A percentile compares a stretch with the other conserved stretches of the same genome.
Conservation (phyloP, 495 filamentous ascomycete genomes). For the Alectoria sarmentosa region DNA sequence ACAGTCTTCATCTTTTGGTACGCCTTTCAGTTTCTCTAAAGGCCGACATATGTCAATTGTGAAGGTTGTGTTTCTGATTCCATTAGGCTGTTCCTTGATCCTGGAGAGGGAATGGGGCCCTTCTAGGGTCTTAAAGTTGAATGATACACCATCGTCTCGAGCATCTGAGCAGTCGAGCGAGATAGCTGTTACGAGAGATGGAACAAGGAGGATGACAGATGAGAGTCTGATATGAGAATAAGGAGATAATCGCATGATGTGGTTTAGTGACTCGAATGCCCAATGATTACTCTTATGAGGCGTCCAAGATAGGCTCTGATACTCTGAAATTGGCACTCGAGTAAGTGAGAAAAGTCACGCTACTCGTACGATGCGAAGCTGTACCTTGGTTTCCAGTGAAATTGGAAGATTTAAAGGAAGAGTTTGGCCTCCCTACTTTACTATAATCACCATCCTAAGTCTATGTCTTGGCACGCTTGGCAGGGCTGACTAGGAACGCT, state of each 20-base stretch:
- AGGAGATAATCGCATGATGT: conserved; percentile 27
- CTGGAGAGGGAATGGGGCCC: conserved; percentile 72
- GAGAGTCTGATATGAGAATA: conserved; percentile 30
- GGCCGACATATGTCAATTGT: conserved; percentile 76
- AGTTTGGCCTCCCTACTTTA: not conserved
- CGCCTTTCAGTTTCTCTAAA: conserved; percentile 48
- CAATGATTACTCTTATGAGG: not conserved
- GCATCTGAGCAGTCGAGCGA: conserved; percentile 60
- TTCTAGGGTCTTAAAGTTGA: conserved; percentile 57
- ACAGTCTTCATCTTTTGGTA: conserved; percentile 47
- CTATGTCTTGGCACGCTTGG: no score
- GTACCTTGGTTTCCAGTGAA: not conserved
- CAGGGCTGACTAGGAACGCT: conserved; percentile 7
- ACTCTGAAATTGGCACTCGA: not conserved
- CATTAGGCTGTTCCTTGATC: conserved; percentile 38
- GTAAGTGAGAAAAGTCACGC: not conserved
- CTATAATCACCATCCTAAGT: not conserved
- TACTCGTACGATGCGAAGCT: not conserved
- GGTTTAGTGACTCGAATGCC: conserved; percentile 2
- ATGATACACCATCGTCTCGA: conserved; percentile 47
- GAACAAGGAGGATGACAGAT: conserved; percentile 43
- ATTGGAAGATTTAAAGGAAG: not conserved
- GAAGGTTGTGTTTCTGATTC: conserved; percentile 66
- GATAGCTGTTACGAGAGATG: conserved; percentile 38
- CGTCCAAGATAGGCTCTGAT: not conserved